Conservation (phyloP, 352 stramenopile genomes). For the Globisporangium iwayamae region DNA sequence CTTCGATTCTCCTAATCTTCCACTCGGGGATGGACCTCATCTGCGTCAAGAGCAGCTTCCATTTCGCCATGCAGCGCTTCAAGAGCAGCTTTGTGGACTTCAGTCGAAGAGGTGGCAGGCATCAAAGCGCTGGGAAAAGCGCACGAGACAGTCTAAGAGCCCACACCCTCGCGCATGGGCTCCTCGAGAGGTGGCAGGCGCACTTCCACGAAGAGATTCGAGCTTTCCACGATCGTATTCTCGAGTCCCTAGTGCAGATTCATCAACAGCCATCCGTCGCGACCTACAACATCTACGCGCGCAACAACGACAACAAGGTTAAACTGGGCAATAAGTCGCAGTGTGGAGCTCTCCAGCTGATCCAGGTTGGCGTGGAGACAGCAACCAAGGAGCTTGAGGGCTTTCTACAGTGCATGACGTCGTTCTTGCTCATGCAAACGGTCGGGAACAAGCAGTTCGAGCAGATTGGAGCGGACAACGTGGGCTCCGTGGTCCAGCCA, state of each 20-base stretch:
- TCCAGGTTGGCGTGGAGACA: background rate
- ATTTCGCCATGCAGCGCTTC: slow-evolving; percentile 16
- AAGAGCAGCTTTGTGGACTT: background rate
- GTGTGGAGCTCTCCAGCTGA: background rate
- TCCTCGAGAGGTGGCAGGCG: slow-evolving; percentile 31
- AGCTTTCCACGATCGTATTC: slow-evolving; percentile 12
- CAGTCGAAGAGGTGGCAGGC: background rate
- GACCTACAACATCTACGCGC: slow-evolving; percentile 14
- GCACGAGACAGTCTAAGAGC: too few relatives aligned
- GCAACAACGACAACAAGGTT: slow-evolving; percentile 10
- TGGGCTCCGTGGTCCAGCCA: background rate
- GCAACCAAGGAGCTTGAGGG: background rate
- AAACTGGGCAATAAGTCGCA: slow-evolving; percentile 11
- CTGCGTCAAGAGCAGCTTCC: slow-evolving; percentile 24
- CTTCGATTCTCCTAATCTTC: slow-evolving; percentile 24
- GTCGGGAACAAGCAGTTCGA: background rate
- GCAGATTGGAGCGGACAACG: background rate
- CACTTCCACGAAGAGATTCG: slow-evolving; percentile 29
- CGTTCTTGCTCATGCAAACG: slow-evolving; percentile 17
- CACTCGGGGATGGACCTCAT: slow-evolving; percentile 22
- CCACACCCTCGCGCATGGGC: background rate
- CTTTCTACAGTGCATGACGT: slow-evolving; percentile 15
- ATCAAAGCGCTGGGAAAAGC: background rate
- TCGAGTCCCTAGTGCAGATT: background rate
- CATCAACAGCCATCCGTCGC: background rate